A percentile compares a stretch with the other conserved stretches of the same genome.
phyloP scores from a whole-genome alignment of 495 filamentous ascomycete species.

The Trichocladium antarcticum region DNA sequence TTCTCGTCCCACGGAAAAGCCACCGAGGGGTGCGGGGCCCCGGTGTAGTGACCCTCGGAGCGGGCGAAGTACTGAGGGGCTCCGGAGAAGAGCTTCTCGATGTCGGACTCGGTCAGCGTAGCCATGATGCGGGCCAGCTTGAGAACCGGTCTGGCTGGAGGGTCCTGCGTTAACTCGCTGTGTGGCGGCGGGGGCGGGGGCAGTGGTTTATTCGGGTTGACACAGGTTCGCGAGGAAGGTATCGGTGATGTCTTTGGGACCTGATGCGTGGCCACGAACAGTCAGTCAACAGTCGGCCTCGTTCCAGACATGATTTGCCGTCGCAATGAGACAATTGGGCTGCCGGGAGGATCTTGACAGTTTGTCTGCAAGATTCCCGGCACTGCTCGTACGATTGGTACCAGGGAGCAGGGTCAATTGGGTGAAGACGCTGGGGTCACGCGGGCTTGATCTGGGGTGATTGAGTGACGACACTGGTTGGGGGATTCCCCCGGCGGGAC shows the following conservation, averaged over 20 bases:
- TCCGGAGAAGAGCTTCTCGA: slow-evolving; percentile 64
- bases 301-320: background rate
- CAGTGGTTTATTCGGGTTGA: slow-evolving; percentile 42
- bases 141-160: slow-evolving; percentile 31
- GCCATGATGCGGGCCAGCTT: slow-evolving; percentile 45
- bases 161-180: slow-evolving; percentile 32
- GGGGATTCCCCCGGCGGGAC: background rate
- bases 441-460: slow-evolving; percentile 15
- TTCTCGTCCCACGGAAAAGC: slow-evolving; percentile 62
- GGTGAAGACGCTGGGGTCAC: slow-evolving; percentile 16
- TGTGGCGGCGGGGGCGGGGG: slow-evolving; percentile 41
- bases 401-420: slow-evolving; percentile 4
- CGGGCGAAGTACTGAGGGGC: slow-evolving; percentile 60
- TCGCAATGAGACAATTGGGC: slow-evolving; percentile 1
- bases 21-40: slow-evolving; percentile 51
- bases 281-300: slow-evolving; percentile 12
- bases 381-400: slow-evolving; percentile 17
- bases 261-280: slow-evolving; percentile 11
- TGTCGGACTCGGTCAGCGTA: slow-evolving; percentile 47
- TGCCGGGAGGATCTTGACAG: background rate
- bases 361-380: background rate
- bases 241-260: slow-evolving; percentile 11
- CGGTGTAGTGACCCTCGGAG: slow-evolving; percentile 42
- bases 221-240: slow-evolving; percentile 26
- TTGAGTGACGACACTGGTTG: slow-evolving; percentile 17